Evolutionary conservation across 495 filamentous ascomycete genomes (phyloP), one percentile per base, ranked within the genome.

Genomic region (Neurospora hispaniola): DNA sequence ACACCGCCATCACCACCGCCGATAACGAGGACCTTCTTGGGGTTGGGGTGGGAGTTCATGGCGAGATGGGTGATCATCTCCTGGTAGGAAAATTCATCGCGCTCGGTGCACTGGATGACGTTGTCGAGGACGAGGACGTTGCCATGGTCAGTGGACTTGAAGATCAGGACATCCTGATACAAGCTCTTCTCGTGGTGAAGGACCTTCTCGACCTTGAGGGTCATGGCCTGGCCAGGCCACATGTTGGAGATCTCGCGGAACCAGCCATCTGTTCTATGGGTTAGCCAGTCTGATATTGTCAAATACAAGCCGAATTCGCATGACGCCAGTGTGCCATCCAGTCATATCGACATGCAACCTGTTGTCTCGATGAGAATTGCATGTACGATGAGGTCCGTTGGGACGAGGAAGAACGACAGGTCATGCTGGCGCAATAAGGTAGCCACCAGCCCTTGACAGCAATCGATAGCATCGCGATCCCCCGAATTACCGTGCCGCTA

Each of bases 171-270:
- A 80, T 98, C 96, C 85, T 99, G 96, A 85, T 97, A 99, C 87
- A 94, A 86, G 87, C 93, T 96, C 88, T 97, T 97, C 87, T 99
- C 96, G 85, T 97, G 94, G 86, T 98, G 96, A 71, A 99, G 86
- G 80, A 98, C 90, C 85, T 97, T 92, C 83, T 99, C 93, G 81
- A 99, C 95, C 86, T 93, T 94, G 81, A 99, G 90, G 75, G 92
- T 97, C 95, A 98, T 98, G 79, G 96, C 96, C 84, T 98, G 96
- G 78, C 96, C 96, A 69, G 96, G 96, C 96, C 96, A 99, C 94
- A 98, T 97, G 78, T 92, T 85, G 73, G 93, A 96, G 83, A 97
- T 90, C 85, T 98, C 96, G 81, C 94, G 93, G 91, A 98, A 98
- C 96, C 96, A 99, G 85, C 95, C 96, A 96, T 98, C 95, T 97